Base-by-base conservation (phyloP, 2,329 filamentous ascomycete genomes). In the Colletotrichum musae region DNA sequence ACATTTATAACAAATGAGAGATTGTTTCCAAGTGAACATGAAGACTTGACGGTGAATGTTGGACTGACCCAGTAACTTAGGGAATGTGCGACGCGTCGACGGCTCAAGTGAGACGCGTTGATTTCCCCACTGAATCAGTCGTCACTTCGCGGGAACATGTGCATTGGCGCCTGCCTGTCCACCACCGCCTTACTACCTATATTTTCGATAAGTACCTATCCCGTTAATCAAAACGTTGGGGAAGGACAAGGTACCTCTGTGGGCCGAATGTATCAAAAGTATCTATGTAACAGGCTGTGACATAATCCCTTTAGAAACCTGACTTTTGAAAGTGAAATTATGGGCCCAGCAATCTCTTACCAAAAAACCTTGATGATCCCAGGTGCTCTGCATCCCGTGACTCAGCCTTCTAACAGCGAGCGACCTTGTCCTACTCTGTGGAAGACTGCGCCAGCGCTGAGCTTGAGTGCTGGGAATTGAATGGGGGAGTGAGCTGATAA, bases 301-400 rank as follows among this genome's bases (percentile, higher is more conserved):
- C 67, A 66, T 61, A 69, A 47, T 57, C 57, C 62, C 62, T 43
- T 32, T 45, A 67, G 45, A 18, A 48, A 12, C 54, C 39, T 36
- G 32, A 36, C 32, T 36, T 36, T 36, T 10, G 10, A 36, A 36
- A 36, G 32, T 10, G 9, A 21, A 50, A 68, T 58, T 41, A 26
- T 64, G 59, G 53, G 52, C 47, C 53, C 53, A 18, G 36, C 2
- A 58, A 47, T 50, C 26, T 56, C 62, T 28, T 65, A 60, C 45
- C 18, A 39, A 12, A 24, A 12, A 57, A 47, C 66, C 48, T 43
- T 43, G 10, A 43, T 15, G 3, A n/a, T 43, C 32, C 5, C 7
- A 36, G 10, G 32, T 36, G 32, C 32, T 36, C 32, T 36, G 1
- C 32, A 36, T 36, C 32, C 32, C 32, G 7, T 36, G 32, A 36